phyloP scores from a whole-genome alignment of 768 basidiomycete genomes.

The Termitomyces sp. region DNA sequence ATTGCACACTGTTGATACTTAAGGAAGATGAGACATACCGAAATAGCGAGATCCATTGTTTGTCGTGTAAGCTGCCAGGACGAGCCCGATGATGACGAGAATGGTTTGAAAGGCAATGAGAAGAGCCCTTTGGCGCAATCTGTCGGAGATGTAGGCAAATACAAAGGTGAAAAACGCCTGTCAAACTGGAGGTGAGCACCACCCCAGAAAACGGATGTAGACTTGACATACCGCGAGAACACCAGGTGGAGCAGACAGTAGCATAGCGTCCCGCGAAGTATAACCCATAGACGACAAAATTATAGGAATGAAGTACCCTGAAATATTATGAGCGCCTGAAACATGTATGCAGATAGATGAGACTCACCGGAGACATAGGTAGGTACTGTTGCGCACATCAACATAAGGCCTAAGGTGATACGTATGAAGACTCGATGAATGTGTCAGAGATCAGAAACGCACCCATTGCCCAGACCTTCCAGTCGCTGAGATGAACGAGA shows the following conservation, averaged over 20 bases:
- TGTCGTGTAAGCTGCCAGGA: slow-evolving; percentile 23
- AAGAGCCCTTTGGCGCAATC: slow-evolving; percentile 25
- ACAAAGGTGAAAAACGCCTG: slow-evolving; percentile 28
- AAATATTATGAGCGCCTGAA: background rate
- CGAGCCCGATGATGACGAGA: slow-evolving; percentile 28
- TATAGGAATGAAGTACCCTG: slow-evolving; percentile 27
- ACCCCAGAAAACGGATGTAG: background rate
- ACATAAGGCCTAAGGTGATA: slow-evolving; percentile 26
- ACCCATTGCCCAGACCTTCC: slow-evolving; percentile 32
- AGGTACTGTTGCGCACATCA: slow-evolving; percentile 30
- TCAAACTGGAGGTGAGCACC: background rate
- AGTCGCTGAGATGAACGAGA: slow-evolving; percentile 29
- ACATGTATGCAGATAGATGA: background rate
- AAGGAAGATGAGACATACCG: slow-evolving; percentile 10
- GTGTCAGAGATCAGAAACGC: background rate
- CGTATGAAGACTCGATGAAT: background rate
- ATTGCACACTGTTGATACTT: background rate
- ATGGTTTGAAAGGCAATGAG: slow-evolving; percentile 27
- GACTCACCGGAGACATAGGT: slow-evolving; percentile 27
- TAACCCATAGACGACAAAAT: slow-evolving; percentile 31
- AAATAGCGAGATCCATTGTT: slow-evolving; percentile 26
- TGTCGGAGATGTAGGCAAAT: slow-evolving; percentile 34
- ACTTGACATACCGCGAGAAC: slow-evolving; percentile 21
- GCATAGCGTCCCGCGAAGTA: slow-evolving; percentile 19
- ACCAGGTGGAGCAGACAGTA: slow-evolving; percentile 30